phyloP scores from a whole-genome alignment of 176 grass and related monocot genomes.

The Oryza meyeriana region DNA sequence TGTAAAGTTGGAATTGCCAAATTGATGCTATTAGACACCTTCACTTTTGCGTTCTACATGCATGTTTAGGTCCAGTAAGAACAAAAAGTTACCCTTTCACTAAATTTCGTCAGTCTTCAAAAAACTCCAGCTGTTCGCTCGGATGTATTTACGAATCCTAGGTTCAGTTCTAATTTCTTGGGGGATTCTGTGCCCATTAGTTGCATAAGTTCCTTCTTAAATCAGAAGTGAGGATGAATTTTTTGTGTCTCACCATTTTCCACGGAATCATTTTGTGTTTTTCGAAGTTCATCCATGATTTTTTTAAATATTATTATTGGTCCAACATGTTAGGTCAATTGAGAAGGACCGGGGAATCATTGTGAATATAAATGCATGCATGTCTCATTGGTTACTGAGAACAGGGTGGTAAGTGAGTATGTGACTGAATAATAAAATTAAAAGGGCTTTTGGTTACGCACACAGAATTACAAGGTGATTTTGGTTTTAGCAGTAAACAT shows the following conservation, averaged over 20 bases:
- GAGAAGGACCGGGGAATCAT: not conserved
- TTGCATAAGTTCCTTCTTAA: not conserved
- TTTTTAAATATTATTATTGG: not conserved
- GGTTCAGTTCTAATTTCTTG: not conserved
- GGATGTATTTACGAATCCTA: not conserved
- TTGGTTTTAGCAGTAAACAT: not conserved
- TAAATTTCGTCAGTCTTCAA: not conserved
- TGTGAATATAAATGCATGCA: not conserved
- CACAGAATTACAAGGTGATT: not conserved
- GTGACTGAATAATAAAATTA: not conserved
- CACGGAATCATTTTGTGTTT: not conserved
- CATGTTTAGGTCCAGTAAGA: not conserved
- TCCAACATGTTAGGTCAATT: not conserved
- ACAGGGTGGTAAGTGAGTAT: not conserved
- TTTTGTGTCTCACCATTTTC: not conserved
- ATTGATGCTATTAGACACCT: not conserved
- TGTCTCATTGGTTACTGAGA: not conserved
- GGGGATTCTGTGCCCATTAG: not conserved
- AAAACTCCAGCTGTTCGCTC: not conserved
- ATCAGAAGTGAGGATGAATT: not conserved
- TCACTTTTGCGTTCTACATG: not conserved
- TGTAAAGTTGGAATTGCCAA: not conserved
- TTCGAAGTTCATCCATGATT: not conserved
- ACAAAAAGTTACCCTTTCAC: not conserved
- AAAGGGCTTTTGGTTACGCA: not conserved